A percentile compares a stretch with the other conserved stretches of the same genome.
These are phyloP conservation scores for Fraxinus sp. DNA, from an alignment of 305 asterid species.

Conservation along the genomic window DNA sequence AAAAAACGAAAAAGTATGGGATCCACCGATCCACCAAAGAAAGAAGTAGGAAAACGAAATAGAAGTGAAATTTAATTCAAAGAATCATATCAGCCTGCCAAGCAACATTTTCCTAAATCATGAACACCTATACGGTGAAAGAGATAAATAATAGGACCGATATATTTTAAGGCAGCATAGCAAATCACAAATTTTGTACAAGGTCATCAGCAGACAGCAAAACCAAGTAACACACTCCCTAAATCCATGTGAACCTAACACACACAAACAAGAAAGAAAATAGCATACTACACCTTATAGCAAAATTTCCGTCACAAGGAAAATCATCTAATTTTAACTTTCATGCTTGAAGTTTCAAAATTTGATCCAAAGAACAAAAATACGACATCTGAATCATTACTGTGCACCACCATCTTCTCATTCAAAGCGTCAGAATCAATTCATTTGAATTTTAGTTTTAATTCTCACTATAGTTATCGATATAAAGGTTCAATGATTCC, in stretches of 20 bases:
- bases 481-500: neutral
- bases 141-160: neutral
- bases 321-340: neutral
- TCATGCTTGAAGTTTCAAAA: neutral
- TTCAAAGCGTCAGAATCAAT: neutral
- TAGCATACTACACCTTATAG: neutral
- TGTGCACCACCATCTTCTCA: neutral
- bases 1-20: neutral
- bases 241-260: neutral
- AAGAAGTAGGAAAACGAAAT: neutral
- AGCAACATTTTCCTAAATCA: neutral
- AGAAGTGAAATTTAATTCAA: neutral
- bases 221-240: neutral
- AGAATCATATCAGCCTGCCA: neutral
- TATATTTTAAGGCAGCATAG: neutral
- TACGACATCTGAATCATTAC: neutral
- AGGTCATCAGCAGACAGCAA: neutral
- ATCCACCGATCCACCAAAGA: neutral
- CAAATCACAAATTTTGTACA: neutral
- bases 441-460: neutral
- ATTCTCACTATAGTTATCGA: neutral
- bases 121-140: neutral
- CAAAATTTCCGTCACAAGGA: neutral
- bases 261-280: neutral
- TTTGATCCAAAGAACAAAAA: neutral